Conservation (phyloP, 1,139 yeast genomes). For the Hansenula anomala region DNA sequence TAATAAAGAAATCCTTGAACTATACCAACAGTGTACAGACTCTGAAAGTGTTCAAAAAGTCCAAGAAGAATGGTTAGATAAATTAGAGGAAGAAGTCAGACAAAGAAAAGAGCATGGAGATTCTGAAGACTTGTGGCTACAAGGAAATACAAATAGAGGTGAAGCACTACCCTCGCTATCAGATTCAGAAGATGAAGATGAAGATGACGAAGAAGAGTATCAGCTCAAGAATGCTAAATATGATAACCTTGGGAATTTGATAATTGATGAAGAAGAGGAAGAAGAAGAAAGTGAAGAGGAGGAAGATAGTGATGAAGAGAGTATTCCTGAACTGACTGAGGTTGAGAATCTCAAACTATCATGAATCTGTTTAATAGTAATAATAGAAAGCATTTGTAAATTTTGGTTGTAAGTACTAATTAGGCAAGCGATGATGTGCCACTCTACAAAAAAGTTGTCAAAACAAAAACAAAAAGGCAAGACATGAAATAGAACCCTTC, state of each 20-base stretch:
- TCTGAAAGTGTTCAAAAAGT: slow-evolving; percentile 68
- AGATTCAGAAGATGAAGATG: slow-evolving; percentile 21
- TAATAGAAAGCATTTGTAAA: no score
- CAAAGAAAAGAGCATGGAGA: slow-evolving; percentile 51
- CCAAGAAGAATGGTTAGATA: slow-evolving; percentile 70
- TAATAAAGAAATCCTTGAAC: slow-evolving; percentile 69
- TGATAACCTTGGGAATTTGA: slow-evolving; percentile 11
- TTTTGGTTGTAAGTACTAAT: no score
- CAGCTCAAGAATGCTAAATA: slow-evolving; percentile 6
- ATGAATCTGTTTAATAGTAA: no score
- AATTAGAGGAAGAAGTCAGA: slow-evolving; percentile 62
- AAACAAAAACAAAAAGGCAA: not conserved
- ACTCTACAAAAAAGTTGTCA: no score
- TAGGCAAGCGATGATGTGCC: no score
- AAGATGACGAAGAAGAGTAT: slow-evolving; percentile 23
- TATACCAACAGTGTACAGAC: slow-evolving; percentile 79
- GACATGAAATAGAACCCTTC: no score
- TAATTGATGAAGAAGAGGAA: slow-evolving; percentile 19
- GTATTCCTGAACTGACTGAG: no score
- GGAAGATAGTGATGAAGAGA: not conserved
- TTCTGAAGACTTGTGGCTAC: slow-evolving; percentile 67
- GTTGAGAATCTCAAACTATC: no score
- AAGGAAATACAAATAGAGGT: slow-evolving; percentile 67
- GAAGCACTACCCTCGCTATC: slow-evolving; percentile 7
- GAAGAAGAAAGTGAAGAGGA: not conserved